These are phyloP conservation scores for Plasmodium coatneyi DNA, from an alignment of 169 alveolate species.

Conservation along the genomic window DNA sequence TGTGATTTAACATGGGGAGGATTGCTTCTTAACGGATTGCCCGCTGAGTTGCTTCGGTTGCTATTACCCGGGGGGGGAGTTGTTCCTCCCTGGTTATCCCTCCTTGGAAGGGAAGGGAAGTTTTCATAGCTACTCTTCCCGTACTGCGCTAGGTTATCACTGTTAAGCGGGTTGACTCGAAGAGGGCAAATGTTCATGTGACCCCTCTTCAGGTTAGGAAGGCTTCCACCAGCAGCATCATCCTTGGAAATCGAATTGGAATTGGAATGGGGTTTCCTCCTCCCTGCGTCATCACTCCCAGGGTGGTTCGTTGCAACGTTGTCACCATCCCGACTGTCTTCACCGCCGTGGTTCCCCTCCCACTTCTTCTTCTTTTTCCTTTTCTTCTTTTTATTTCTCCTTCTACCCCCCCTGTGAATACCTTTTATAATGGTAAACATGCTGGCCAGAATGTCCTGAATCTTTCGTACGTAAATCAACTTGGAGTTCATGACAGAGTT, in stretches of 20 bases:
- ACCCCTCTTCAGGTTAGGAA: background rate
- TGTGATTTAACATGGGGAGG: background rate
- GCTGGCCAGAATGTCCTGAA: slow-evolving; percentile 18
- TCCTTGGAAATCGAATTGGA: background rate
- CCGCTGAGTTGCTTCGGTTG: background rate
- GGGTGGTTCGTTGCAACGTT: background rate
- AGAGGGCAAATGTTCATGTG: background rate
- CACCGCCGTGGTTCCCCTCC: background rate
- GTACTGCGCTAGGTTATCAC: background rate
- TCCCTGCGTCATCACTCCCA: background rate
- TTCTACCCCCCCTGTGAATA: slow-evolving; percentile 19
- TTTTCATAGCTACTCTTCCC: background rate
- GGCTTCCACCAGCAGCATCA: background rate
- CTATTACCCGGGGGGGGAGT: background rate
- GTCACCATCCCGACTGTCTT: background rate
- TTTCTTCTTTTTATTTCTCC: background rate
- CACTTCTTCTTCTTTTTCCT: background rate
- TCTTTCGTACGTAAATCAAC: slow-evolving; percentile 33
- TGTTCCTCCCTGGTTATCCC: background rate
- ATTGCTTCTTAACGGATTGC: background rate
- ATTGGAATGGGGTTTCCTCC: background rate
- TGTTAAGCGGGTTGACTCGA: background rate
- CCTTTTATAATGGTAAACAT: slow-evolving; percentile 52
- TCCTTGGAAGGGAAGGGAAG: background rate
- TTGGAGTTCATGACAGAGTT: slow-evolving; percentile 40